These are phyloP conservation scores for Trichoderma pleuroti DNA, from an alignment of 2,329 filamentous ascomycete species.

Conservation along the genomic window DNA sequence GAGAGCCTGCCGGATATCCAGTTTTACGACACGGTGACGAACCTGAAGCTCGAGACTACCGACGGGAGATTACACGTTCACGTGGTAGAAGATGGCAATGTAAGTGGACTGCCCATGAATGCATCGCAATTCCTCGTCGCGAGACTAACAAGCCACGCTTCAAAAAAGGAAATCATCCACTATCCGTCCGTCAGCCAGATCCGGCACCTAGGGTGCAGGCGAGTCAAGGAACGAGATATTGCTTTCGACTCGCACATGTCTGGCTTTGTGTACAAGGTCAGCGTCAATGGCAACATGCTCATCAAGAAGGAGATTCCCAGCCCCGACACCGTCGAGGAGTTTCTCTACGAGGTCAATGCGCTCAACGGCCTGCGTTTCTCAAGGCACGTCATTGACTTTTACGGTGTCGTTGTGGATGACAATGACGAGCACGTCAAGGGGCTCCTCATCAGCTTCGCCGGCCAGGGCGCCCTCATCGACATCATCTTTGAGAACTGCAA, in stretches of 20 bases:
- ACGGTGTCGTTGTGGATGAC: constrained; percentile 85
- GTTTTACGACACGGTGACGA: constrained; percentile 94
- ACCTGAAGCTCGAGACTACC: constrained; percentile 86
- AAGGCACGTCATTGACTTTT: constrained; percentile 76
- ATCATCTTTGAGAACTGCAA: constrained; percentile 77
- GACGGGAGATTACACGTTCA: constrained; percentile 90
- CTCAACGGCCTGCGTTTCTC: constrained; percentile 73
- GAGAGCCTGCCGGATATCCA: constrained; percentile 91
- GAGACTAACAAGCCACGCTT: not conserved
- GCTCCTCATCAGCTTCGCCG: constrained; percentile 81
- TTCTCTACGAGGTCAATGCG: constrained; percentile 95
- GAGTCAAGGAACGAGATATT: constrained; percentile 69
- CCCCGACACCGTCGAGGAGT: constrained; percentile 92
- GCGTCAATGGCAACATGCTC: constrained; percentile 61
- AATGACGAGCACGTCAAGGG: constrained; percentile 82
- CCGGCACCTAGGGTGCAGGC: constrained; percentile 64
- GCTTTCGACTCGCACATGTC: constrained; percentile 90
- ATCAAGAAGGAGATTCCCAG: constrained; percentile 99
- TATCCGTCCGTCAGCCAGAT: constrained; percentile 75
- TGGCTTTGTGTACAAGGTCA: constrained; percentile 95
- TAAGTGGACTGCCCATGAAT: constrained; percentile 35
- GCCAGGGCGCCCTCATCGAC: constrained; percentile 84
- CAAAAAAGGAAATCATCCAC: constrained; percentile 74
- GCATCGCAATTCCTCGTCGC: not conserved
- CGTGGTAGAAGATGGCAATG: constrained; percentile 92